Conservation (phyloP, 495 filamentous ascomycete species). For the Penicillium bovifimosum region DNA sequence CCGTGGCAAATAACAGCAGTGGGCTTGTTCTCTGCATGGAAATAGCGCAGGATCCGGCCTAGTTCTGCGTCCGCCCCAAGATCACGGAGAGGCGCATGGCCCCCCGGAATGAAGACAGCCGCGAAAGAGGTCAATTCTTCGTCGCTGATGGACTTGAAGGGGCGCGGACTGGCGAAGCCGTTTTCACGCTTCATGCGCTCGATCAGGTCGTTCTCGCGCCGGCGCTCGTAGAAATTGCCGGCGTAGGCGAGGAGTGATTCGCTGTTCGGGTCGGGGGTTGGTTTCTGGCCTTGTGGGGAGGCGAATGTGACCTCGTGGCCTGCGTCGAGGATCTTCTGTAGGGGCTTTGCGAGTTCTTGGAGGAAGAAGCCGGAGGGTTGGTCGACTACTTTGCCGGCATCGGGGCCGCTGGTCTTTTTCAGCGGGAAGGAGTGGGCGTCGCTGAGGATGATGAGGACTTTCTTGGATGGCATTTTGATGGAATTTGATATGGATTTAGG, state of each 20-base stretch:
- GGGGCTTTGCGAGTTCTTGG: slow-evolving; percentile 40
- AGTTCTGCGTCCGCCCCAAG: slow-evolving; percentile 33
- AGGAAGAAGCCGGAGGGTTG: slow-evolving; percentile 42
- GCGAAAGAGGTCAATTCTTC: slow-evolving; percentile 27
- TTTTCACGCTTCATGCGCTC: slow-evolving; percentile 37
- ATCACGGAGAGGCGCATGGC: slow-evolving; percentile 38
- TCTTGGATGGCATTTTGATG: slow-evolving; percentile 19
- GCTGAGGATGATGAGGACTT: slow-evolving; percentile 40
- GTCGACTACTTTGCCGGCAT: slow-evolving; percentile 23
- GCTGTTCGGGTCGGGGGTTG: slow-evolving; percentile 33
- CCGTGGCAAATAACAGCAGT: slow-evolving; percentile 41
- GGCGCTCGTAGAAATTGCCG: slow-evolving; percentile 40
- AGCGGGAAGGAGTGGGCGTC: slow-evolving; percentile 34
- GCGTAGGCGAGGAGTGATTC: slow-evolving; percentile 30
- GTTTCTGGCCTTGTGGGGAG: slow-evolving; percentile 29
- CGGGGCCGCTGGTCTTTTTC: slow-evolving; percentile 22
- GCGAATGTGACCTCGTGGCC: slow-evolving; percentile 38
- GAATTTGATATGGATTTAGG: not conserved
- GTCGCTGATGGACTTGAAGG: slow-evolving; percentile 24
- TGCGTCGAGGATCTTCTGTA: slow-evolving; percentile 32
- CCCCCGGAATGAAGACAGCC: slow-evolving; percentile 39
- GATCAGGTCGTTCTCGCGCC: slow-evolving; percentile 30
- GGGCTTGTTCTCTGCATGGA: slow-evolving; percentile 32
- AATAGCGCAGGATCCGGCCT: slow-evolving; percentile 32
- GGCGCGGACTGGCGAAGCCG: slow-evolving; percentile 25